Conservation (phyloP, 139 green algal species). For the Coelastrella sp. region DNA sequence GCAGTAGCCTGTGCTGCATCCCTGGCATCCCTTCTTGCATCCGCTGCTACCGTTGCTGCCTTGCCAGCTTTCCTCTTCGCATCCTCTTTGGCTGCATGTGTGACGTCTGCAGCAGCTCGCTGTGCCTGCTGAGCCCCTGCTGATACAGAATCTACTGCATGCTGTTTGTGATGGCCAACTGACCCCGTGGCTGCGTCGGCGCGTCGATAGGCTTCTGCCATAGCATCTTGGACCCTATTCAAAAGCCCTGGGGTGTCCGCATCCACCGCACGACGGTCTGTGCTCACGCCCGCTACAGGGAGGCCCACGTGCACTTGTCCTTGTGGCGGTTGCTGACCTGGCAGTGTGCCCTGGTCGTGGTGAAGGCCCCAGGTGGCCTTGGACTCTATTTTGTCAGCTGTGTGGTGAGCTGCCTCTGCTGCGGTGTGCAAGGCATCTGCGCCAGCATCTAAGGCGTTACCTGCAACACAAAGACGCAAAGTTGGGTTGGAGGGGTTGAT, state of each 20-base stretch:
- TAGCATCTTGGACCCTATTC: background rate
- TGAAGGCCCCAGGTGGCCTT: no score
- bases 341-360: no score
- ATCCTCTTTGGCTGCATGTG: background rate
- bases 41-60: background rate
- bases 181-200: background rate
- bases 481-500: no score
- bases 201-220: background rate
- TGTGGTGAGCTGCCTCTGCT: slow-evolving; percentile 8
- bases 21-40: background rate
- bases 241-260: background rate
- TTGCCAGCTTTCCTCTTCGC: no score
- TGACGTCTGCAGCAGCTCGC: no score
- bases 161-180: background rate
- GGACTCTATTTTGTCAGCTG: slow-evolving; percentile 7
- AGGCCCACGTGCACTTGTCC: background rate
- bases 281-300: background rate
- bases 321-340: background rate
- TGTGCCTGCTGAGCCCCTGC: no score
- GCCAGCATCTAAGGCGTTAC: slow-evolving; percentile 4
- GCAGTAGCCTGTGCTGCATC: no score
- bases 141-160: background rate
- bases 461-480: background rate
- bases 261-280: background rate
- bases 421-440: slow-evolving; percentile 21